Evolutionary conservation across 192 early-diverging fungal species (phyloP).

Genomic region (Entomortierella beljakovae): DNA sequence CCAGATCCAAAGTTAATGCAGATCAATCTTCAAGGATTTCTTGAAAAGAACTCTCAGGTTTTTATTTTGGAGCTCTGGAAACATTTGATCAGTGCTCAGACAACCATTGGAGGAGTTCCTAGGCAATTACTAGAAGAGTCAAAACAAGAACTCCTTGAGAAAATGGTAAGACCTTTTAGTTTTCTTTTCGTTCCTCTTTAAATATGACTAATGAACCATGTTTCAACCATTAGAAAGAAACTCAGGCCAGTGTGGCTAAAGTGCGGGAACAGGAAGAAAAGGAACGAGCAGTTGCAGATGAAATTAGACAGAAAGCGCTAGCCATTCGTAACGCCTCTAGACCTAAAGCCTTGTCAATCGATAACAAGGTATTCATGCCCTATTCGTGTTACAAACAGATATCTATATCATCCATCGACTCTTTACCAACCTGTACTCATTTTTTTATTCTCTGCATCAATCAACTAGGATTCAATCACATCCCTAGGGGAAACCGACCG

Average conservation of each 20-base stretch:
- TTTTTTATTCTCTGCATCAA: not conserved
- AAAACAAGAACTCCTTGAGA: slow-evolving; percentile 79
- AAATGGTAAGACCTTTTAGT: slow-evolving; percentile 53
- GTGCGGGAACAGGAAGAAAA: slow-evolving; percentile 57
- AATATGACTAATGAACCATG: not conserved
- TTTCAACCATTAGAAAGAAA: slow-evolving; percentile 33
- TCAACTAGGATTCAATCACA: slow-evolving; percentile 1
- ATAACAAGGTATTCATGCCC: slow-evolving; percentile 25
- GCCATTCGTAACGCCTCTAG: slow-evolving; percentile 21
- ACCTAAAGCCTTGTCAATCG: slow-evolving; percentile 26
- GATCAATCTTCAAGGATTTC: slow-evolving; percentile 94
- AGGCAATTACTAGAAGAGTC: slow-evolving; percentile 85
- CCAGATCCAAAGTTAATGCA: slow-evolving; percentile 93
- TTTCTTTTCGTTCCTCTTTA: not conserved
- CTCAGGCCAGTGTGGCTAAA: slow-evolving; percentile 46
- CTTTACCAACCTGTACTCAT: no score
- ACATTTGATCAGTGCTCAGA: slow-evolving; percentile 91
- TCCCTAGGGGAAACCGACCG: slow-evolving; percentile 4
- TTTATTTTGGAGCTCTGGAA: slow-evolving; percentile 94
- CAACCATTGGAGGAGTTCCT: slow-evolving; percentile 85
- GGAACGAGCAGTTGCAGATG: slow-evolving; percentile 45
- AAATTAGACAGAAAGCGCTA: slow-evolving; percentile 51
- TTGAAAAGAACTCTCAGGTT: slow-evolving; percentile 80
- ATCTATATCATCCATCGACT: no score
- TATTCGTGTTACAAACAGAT: not conserved